Conservation (phyloP, 1,284 basidiomycete genomes). For the Tausonia pullulans region DNA sequence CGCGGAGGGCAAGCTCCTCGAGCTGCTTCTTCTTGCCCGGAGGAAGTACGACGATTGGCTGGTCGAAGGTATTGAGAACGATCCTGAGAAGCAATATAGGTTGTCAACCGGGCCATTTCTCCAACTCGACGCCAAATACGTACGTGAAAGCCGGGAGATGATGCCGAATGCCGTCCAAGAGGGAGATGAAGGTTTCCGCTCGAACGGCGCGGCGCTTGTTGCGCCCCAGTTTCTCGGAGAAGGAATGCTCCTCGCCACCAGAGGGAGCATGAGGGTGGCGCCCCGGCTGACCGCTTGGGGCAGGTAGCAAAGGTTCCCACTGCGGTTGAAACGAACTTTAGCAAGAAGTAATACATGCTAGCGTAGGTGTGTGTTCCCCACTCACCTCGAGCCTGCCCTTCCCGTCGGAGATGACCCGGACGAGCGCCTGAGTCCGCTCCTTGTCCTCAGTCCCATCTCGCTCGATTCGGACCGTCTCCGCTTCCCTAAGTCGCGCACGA, state of each 20-base stretch:
- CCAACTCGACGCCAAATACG: too few species aligned
- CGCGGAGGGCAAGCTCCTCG: too few species aligned
- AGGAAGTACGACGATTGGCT: not conserved
- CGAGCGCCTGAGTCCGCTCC: not conserved
- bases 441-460: not conserved
- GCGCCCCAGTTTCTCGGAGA: too few species aligned
- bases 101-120: too few species aligned
- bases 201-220: too few species aligned
- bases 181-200: too few species aligned
- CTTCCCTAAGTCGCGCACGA: not conserved
- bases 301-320: not conserved
- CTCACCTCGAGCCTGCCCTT: slow-evolving; percentile 3
- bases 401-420: slow-evolving; percentile 1
- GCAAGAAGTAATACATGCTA: too few species aligned
- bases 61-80: not conserved
- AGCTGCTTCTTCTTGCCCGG: not conserved
- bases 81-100: not conserved
- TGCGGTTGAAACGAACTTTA: not conserved
- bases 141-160: too few species aligned
- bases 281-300: not conserved
- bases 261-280: too few species aligned
- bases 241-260: too few species aligned
- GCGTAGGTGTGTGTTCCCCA: not conserved
- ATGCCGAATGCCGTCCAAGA: too few species aligned
- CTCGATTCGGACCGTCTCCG: not conserved